These are phyloP conservation scores for Chaetomium strumarium DNA, from an alignment of 2,329 filamentous ascomycete genomes.

Conservation along the genomic window DNA sequence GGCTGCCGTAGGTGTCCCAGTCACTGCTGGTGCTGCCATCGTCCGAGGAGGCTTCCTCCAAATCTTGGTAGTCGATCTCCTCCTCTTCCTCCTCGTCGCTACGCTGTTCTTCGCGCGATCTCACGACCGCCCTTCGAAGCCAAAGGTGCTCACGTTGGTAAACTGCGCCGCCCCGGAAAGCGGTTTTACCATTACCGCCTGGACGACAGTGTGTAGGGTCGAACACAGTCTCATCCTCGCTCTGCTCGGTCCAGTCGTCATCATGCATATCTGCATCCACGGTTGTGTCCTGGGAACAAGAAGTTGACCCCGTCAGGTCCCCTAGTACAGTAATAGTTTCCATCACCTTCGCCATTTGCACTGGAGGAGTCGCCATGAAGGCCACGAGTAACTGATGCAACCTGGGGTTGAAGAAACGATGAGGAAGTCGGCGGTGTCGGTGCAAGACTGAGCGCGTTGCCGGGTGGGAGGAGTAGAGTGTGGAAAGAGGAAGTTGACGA, in stretches of 20 bases:
- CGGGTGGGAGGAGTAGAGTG: not conserved
- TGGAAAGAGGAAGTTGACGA: not conserved
- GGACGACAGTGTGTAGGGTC: not conserved
- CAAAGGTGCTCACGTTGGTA: not conserved
- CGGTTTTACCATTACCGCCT: not conserved
- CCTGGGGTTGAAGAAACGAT: not conserved
- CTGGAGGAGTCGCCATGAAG: not conserved
- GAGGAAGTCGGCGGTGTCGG: not conserved
- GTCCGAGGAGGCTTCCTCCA: slow-evolving; percentile 9
- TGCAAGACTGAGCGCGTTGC: not conserved
- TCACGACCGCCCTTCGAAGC: not conserved
- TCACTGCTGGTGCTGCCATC: slow-evolving; percentile 20
- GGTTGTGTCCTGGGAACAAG: not conserved
- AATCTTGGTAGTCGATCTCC: slow-evolving; percentile 1
- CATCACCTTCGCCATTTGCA: not conserved
- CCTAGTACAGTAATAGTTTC: slow-evolving; percentile 1
- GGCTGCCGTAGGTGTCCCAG: slow-evolving; percentile 21
- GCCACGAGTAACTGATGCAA: not conserved
- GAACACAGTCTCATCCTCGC: not conserved
- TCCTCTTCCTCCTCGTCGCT: not conserved
- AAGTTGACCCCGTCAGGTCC: not conserved
- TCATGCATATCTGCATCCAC: not conserved
- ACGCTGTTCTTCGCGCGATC: not conserved
- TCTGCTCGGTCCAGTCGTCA: not conserved
- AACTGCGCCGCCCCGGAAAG: slow-evolving; percentile 2